Percentiles rank a stretch among this genome's conserved stretches.
These are phyloP conservation scores for Arthrobotrys pseudoclavata DNA, from an alignment of 2,329 filamentous ascomycete genomes.

Conservation along the genomic window DNA sequence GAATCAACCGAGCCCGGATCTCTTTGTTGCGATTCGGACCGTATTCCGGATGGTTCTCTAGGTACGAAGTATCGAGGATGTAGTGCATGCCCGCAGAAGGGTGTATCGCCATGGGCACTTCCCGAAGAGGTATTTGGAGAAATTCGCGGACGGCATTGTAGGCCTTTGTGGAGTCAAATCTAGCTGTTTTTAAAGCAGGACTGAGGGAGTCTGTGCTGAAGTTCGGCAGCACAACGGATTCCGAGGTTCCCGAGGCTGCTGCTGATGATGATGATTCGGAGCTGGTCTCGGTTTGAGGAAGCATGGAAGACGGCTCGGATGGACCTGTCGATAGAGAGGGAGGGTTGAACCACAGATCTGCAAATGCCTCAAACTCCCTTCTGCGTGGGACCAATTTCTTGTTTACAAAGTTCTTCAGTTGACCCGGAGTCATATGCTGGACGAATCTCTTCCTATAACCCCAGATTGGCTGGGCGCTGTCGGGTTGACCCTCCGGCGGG, in stretches of 20 bases:
- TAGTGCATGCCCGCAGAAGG: slow-evolving; percentile 63
- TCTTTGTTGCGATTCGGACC: slow-evolving; percentile 51
- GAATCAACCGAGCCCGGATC: slow-evolving; percentile 43
- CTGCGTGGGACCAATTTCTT: slow-evolving; percentile 60
- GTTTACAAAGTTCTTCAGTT: slow-evolving; percentile 60
- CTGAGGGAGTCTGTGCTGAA: slow-evolving; percentile 7
- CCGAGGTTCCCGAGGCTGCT: neutral
- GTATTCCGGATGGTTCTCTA: slow-evolving; percentile 60
- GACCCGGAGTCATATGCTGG: slow-evolving; percentile 60
- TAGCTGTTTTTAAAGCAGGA: slow-evolving; percentile 11
- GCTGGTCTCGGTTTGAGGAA: neutral
- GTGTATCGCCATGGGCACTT: slow-evolving; percentile 60
- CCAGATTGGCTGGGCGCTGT: slow-evolving; percentile 57
- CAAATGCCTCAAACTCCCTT: slow-evolving; percentile 61
- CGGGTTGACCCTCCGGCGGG: slow-evolving; percentile 10
- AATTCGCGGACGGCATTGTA: slow-evolving; percentile 61
- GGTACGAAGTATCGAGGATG: slow-evolving; percentile 60
- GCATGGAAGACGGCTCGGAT: neutral
- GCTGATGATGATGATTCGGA: neutral
- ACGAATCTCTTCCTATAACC: slow-evolving; percentile 62
- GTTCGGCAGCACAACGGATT: slow-evolving; percentile 6
- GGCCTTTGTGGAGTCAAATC: slow-evolving; percentile 45
- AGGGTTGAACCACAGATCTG: slow-evolving; percentile 29
- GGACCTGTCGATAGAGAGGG: neutral
- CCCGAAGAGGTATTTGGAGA: slow-evolving; percentile 61